These are phyloP conservation scores for Phtheirospermum japonicum DNA, from an alignment of 257 asterid genomes.

Conservation along the genomic window DNA sequence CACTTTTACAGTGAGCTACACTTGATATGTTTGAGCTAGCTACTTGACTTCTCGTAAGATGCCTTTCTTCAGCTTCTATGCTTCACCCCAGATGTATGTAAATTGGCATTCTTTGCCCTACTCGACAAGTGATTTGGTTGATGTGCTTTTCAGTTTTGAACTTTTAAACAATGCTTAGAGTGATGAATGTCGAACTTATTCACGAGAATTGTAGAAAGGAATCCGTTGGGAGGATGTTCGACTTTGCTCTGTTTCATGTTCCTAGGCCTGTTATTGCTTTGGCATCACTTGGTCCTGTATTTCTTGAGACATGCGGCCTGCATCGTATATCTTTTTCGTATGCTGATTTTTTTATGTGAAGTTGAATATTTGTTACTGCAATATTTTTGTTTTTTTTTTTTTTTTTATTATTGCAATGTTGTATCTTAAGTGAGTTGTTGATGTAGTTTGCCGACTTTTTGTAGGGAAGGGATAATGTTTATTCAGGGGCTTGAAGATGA, in stretches of 20 bases:
- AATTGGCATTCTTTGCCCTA: constrained; percentile 21
- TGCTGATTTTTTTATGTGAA: constrained; percentile 23
- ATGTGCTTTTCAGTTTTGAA: constrained; percentile 12
- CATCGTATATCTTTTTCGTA: not conserved
- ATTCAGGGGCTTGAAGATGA: constrained; percentile 99
- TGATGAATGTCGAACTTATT: constrained; percentile 13
- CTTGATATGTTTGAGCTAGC: constrained; percentile 19
- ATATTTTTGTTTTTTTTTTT: constrained; percentile 8
- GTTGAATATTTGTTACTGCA: not conserved
- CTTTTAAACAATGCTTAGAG: constrained; percentile 8
- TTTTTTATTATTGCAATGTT: not conserved
- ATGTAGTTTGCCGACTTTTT: constrained; percentile 23
- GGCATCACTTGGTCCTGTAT: not conserved
- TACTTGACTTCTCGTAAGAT: constrained; percentile 9
- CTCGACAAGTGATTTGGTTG: constrained; percentile 18
- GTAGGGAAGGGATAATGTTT: constrained; percentile 98
- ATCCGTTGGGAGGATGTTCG: not conserved
- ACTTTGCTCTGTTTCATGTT: not conserved
- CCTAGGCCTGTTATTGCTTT: not conserved
- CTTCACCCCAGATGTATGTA: too few species aligned
- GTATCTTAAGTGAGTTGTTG: constrained; percentile 14
- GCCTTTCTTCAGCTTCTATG: not conserved
- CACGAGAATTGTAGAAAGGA: constrained; percentile 16
- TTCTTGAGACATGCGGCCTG: not conserved
- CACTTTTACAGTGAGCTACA: not conserved